These are phyloP conservation scores for Reticulomyxa filosa DNA, from an alignment of 78 protist genomes.

Conservation along the genomic window DNA sequence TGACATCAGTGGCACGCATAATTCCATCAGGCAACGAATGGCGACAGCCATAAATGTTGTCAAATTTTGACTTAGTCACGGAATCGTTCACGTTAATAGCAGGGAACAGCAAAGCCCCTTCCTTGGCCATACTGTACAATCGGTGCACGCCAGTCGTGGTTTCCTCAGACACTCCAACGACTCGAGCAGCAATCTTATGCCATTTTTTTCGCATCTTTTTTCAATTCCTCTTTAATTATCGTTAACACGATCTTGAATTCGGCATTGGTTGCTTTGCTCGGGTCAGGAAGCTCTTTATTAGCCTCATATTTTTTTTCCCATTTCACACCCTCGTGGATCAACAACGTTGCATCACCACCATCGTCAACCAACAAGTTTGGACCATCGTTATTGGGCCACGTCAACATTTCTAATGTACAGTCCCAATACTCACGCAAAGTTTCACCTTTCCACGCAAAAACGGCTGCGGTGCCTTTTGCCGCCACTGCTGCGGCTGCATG, in stretches of 20 bases:
- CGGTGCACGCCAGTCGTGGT: conserved; percentile 99
- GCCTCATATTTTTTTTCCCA: conserved; percentile 30
- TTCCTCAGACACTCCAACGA: conserved; percentile 94
- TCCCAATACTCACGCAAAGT: conserved; percentile 92
- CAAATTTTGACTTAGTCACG: conserved; percentile 96
- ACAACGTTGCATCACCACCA: conserved; percentile 94
- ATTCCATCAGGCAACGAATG: conserved; percentile 94
- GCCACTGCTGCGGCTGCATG: conserved; percentile 97
- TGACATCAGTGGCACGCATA: conserved; percentile 96
- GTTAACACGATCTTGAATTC: conserved; percentile 19
- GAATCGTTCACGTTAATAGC: conserved; percentile 98
- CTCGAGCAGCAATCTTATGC: conserved; percentile 34
- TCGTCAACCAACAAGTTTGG: conserved; percentile 86
- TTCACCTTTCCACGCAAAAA: conserved; percentile 95
- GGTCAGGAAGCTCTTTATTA: conserved; percentile 15
- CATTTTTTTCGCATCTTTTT: conserved; percentile 31
- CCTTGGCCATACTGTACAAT: conserved; percentile 63
- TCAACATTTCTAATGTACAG: conserved; percentile 69
- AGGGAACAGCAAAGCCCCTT: conserved; percentile 72
- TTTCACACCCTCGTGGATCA: conserved; percentile 71
- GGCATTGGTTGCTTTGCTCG: conserved; percentile 21
- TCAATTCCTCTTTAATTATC: conserved; percentile 9
- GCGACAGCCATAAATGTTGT: conserved; percentile 92
- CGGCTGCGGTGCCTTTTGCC: conserved; percentile 14
- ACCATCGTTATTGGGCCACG: conserved; percentile 53